Percentiles rank a stretch among this genome's conserved stretches.
phyloP scores from a whole-genome alignment of 768 basidiomycete genomes.

The Suillus tomentosus region DNA sequence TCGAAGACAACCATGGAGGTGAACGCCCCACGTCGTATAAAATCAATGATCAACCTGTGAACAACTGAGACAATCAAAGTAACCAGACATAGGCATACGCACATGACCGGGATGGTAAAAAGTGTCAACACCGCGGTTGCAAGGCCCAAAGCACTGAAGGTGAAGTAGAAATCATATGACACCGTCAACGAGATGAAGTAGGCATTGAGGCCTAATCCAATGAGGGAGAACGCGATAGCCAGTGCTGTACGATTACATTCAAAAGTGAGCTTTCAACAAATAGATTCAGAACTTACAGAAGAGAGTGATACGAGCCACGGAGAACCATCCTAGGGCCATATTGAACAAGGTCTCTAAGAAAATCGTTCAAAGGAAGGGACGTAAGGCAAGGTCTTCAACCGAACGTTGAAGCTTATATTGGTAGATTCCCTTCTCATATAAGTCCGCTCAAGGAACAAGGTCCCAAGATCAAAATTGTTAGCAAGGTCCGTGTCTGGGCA shows the following conservation, averaged over 20 bases:
- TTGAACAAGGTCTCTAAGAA: constrained; percentile 1
- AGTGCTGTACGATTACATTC: constrained; percentile 13
- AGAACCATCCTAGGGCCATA: constrained; percentile 6
- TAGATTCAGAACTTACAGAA: constrained; percentile 22
- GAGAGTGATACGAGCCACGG: constrained; percentile 20
- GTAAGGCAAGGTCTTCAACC: neutral
- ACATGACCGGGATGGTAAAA: constrained; percentile 34
- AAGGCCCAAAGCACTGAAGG: constrained; percentile 32
- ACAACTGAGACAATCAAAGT: constrained; percentile 8
- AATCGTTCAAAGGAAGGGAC: neutral
- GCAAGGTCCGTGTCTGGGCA: neutral
- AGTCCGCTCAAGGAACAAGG: neutral
- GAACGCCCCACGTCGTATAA: constrained; percentile 36
- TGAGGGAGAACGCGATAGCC: constrained; percentile 28
- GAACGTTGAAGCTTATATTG: neutral
- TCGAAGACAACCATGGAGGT: constrained; percentile 43
- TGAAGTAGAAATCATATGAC: constrained; percentile 19
- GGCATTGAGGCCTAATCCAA: constrained; percentile 34
- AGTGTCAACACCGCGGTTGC: constrained; percentile 31
- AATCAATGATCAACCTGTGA: constrained; percentile 38
- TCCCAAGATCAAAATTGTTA: neutral
- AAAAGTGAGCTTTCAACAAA: constrained; percentile 10
- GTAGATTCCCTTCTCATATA: neutral
- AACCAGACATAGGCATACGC: neutral
- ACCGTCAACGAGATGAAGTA: constrained; percentile 27